These are phyloP conservation scores for Zygotorulaspora danielsina DNA, from an alignment of 805 yeast genomes.

Conservation along the genomic window DNA sequence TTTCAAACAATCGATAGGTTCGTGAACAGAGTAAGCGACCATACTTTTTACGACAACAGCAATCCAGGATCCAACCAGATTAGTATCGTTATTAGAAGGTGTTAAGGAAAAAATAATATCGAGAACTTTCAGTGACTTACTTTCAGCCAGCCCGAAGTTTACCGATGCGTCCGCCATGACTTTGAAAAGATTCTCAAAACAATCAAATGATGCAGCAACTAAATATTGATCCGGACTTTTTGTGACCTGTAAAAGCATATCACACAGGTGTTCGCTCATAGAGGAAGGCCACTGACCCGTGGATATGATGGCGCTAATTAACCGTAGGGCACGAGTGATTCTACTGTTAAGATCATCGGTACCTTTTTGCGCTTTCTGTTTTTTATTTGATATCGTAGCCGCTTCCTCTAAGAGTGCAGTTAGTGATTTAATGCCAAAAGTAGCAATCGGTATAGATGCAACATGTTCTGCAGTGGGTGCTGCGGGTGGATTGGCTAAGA, in stretches of 20 bases:
- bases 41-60: slow-evolving; percentile 88
- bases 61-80: slow-evolving; percentile 90
- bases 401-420: slow-evolving; percentile 42
- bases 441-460: slow-evolving; percentile 67
- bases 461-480: slow-evolving; percentile 77
- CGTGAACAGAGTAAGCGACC: slow-evolving; percentile 49
- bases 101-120: slow-evolving; percentile 71
- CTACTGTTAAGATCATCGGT: slow-evolving; percentile 51
- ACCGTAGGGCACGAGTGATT: slow-evolving; percentile 72
- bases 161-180: slow-evolving; percentile 32
- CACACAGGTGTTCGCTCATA: slow-evolving; percentile 69
- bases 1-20: slow-evolving; percentile 48
- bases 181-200: slow-evolving; percentile 45
- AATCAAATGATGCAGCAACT: slow-evolving; percentile 76
- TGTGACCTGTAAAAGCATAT: slow-evolving; percentile 66
- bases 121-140: slow-evolving; percentile 58
- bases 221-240: slow-evolving; percentile 80
- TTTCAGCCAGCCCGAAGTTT: slow-evolving; percentile 55
- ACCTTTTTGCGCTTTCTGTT: slow-evolving; percentile 31
- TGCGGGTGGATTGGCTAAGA: slow-evolving; percentile 63
- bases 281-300: slow-evolving; percentile 80
- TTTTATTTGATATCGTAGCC: slow-evolving; percentile 35
- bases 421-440: slow-evolving; percentile 56
- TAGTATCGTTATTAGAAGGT: slow-evolving; percentile 78
- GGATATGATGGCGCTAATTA: slow-evolving; percentile 63